Evolutionary conservation across 352 stramenopile genomes (phyloP).

Genomic region (Saprolegnia diclina): DNA sequence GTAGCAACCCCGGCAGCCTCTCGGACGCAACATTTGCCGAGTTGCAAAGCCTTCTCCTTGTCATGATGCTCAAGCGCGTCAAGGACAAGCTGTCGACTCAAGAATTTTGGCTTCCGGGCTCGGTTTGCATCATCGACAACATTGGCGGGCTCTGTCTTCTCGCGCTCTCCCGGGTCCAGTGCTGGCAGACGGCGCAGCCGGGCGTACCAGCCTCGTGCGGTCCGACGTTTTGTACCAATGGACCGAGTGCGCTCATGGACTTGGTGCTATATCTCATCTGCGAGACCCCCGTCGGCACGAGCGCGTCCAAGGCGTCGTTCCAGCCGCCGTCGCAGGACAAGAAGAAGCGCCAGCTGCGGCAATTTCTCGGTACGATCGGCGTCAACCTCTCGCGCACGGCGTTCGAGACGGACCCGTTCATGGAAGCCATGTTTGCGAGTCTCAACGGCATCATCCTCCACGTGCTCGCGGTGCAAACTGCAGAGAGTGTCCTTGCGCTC

Average conservation of each 20-base stretch:
- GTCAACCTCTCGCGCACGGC: constrained; percentile 43
- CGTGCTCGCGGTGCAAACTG: constrained; percentile 46
- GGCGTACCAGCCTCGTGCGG: constrained; percentile 46
- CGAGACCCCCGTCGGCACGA: constrained; percentile 38
- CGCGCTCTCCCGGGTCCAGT: constrained; percentile 52
- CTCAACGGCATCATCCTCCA: constrained; percentile 61
- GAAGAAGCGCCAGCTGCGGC: constrained; percentile 41
- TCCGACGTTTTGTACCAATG: constrained; percentile 45
- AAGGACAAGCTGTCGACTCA: constrained; percentile 42
- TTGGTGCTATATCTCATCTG: constrained; percentile 53
- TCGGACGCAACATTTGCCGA: constrained; percentile 43
- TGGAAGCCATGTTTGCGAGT: constrained; percentile 44
- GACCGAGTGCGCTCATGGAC: constrained; percentile 48
- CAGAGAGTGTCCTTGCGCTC: constrained; percentile 46
- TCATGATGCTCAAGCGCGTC: constrained; percentile 49
- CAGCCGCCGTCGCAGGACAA: constrained; percentile 52
- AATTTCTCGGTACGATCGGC: constrained; percentile 40
- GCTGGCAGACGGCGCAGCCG: constrained; percentile 61
- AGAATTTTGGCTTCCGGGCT: constrained; percentile 42
- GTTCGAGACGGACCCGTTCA: constrained; percentile 43
- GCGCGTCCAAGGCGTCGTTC: constrained; percentile 31
- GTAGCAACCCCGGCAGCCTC: constrained; percentile 29
- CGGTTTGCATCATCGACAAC: constrained; percentile 43
- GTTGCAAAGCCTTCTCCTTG: constrained; percentile 51
- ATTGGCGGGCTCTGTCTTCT: constrained; percentile 55